phyloP scores from a whole-genome alignment of 257 asterid genomes.

The Solanum sitiens region DNA sequence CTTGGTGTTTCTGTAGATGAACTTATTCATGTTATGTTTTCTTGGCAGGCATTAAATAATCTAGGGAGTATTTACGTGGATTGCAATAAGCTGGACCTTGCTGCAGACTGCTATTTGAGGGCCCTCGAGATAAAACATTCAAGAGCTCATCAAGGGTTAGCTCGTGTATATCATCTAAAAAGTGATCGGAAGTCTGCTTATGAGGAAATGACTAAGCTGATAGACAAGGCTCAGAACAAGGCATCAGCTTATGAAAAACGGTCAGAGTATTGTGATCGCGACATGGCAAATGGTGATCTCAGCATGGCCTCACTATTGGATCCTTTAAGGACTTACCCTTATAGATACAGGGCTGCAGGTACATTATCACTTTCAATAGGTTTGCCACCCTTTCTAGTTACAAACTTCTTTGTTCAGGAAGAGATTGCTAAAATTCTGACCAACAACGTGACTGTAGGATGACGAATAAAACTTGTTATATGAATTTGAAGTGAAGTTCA shows the following conservation, averaged over 20 bases:
- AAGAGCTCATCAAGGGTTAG: constrained; percentile 48
- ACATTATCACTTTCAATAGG: neutral
- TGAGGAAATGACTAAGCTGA: constrained; percentile 42
- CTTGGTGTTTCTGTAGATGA: neutral
- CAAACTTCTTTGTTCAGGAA: neutral
- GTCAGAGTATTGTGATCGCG: constrained; percentile 42
- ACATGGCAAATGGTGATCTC: constrained; percentile 36
- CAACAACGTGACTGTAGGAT: neutral
- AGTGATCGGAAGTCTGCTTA: constrained; percentile 30
- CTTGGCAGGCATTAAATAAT: constrained; percentile 35
- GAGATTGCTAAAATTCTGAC: neutral
- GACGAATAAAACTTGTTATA: neutral
- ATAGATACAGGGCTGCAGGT: constrained; percentile 52
- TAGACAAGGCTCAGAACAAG: constrained; percentile 39
- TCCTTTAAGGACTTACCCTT: constrained; percentile 40
- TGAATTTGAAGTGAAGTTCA: neutral
- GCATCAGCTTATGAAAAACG: constrained; percentile 47
- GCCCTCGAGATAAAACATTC: constrained; percentile 44
- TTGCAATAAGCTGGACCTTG: constrained; percentile 36
- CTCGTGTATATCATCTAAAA: constrained; percentile 39
- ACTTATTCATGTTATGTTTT: neutral
- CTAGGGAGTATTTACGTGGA: constrained; percentile 43
- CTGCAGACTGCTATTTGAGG: constrained; percentile 32
- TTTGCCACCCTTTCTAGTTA: neutral
- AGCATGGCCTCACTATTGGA: constrained; percentile 32